A percentile compares a stretch with the other conserved stretches of the same genome.
Evolutionary conservation across 768 basidiomycete species (phyloP).

Genomic region (Tricholoma sp.): DNA sequence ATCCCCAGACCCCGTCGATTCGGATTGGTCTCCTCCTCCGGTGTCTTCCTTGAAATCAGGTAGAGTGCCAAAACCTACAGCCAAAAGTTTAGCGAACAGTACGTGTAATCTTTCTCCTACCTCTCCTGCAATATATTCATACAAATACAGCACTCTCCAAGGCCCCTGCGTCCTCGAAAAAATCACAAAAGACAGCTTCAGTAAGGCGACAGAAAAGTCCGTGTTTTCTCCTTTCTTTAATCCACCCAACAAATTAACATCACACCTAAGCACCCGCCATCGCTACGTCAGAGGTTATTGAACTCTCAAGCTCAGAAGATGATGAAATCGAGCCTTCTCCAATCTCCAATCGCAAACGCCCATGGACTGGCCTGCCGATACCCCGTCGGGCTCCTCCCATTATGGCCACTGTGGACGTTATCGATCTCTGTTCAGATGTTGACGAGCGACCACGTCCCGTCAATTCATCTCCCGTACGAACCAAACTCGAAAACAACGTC

Average conservation of each 20-base stretch:
- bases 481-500: neutral
- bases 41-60: slow-evolving; percentile 1
- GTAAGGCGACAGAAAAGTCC: slow-evolving; percentile 1
- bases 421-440: slow-evolving; percentile 10
- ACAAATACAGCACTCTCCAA: neutral
- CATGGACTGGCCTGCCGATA: neutral
- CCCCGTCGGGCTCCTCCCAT: neutral
- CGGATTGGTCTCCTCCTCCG: slow-evolving; percentile 3
- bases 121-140: neutral
- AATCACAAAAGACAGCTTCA: neutral
- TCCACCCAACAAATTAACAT: neutral
- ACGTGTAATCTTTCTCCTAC: neutral
- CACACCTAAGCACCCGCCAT: neutral
- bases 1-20: neutral
- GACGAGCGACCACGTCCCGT: neutral
- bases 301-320: slow-evolving; percentile 7
- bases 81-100: neutral
- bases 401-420: neutral
- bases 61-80: neutral
- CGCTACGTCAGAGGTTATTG: neutral
- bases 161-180: neutral
- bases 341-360: neutral
- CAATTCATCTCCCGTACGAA: neutral
- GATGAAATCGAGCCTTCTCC: neutral
- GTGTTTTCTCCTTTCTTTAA: neutral